These are phyloP conservation scores for Aspergillus fumigatus DNA, from an alignment of 2,329 filamentous ascomycete genomes.

Conservation along the genomic window DNA sequence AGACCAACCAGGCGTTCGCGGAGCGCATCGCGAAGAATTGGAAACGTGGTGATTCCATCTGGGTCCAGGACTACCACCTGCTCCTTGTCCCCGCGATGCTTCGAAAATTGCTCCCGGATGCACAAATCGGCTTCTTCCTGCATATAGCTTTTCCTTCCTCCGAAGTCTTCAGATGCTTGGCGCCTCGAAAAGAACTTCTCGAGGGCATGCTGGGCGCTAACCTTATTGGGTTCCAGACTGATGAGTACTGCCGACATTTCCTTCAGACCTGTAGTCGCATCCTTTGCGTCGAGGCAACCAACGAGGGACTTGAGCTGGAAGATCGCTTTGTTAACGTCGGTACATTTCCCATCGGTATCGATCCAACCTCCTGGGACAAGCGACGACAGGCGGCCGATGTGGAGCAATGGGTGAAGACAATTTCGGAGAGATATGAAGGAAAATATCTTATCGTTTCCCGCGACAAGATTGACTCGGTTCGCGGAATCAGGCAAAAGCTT, in stretches of 20 bases:
- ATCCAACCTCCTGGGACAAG: constrained; percentile 68
- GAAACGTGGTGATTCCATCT: constrained; percentile 88
- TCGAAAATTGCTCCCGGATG: constrained; percentile 77
- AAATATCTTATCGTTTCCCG: constrained; percentile 89
- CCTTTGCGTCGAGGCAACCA: constrained; percentile 82
- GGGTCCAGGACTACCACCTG: constrained; percentile 94
- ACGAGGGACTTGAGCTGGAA: constrained; percentile 82
- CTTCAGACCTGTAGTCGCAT: constrained; percentile 91
- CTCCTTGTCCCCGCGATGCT: constrained; percentile 85
- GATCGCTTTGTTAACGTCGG: constrained; percentile 89
- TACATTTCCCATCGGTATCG: constrained; percentile 83
- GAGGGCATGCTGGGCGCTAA: constrained; percentile 93
- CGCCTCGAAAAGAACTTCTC: constrained; percentile 78
- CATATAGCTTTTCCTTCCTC: constrained; percentile 95
- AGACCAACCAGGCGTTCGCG: constrained; percentile 88
- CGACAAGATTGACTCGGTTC: constrained; percentile 89
- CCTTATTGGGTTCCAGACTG: constrained; percentile 86
- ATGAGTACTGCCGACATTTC: constrained; percentile 91
- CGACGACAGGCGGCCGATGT: constrained; percentile 71
- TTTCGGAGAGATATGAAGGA: constrained; percentile 77
- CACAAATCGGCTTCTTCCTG: constrained; percentile 93
- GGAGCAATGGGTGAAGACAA: constrained; percentile 69
- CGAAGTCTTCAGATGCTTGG: constrained; percentile 89
- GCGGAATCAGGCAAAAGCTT: constrained; percentile 89
- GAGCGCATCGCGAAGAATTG: constrained; percentile 86